Evolutionary conservation across 768 basidiomycete genomes (phyloP).

Genomic region (Coprinellus micaceus): DNA sequence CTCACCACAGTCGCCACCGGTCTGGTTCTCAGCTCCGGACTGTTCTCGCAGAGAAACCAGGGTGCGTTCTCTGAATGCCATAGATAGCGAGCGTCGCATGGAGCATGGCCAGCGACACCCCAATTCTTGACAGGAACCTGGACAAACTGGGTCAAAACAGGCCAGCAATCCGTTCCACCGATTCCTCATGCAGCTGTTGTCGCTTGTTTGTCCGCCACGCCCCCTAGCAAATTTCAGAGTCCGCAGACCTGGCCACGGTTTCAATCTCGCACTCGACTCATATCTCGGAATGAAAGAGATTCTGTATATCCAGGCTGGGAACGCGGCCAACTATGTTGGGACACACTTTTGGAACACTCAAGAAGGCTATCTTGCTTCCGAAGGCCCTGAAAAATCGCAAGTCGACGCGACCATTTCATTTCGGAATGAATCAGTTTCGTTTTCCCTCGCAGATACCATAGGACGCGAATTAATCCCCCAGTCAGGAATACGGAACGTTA

Average conservation of each 20-base stretch:
- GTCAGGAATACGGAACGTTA: slow-evolving; percentile 44
- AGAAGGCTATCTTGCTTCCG: slow-evolving; percentile 60
- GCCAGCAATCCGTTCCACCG: slow-evolving; percentile 2
- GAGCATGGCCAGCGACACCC: not conserved
- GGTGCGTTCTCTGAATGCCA: not conserved
- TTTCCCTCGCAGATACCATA: not conserved
- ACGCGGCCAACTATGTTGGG: slow-evolving; percentile 62
- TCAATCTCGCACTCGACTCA: not conserved
- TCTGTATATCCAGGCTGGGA: slow-evolving; percentile 72
- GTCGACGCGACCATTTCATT: slow-evolving; percentile 62
- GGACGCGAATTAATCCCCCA: not conserved
- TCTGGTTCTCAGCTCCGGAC: not conserved
- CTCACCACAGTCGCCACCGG: not conserved
- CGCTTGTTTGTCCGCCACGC: slow-evolving; percentile 4
- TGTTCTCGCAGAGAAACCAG: not conserved
- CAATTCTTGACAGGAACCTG: slow-evolving; percentile 1
- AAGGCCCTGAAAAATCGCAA: slow-evolving; percentile 38
- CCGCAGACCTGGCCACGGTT: not conserved
- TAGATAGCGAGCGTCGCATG: not conserved
- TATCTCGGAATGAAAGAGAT: slow-evolving; percentile 62
- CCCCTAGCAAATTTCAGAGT: not conserved
- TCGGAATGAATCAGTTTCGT: slow-evolving; percentile 41
- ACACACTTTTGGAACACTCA: slow-evolving; percentile 85
- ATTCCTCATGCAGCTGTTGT: not conserved
- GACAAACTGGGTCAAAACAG: slow-evolving; percentile 4